Percentiles rank a stretch among this genome's conserved stretches.
Conservation (phyloP, 2,329 filamentous ascomycete genomes). For the Penicillium freii region DNA sequence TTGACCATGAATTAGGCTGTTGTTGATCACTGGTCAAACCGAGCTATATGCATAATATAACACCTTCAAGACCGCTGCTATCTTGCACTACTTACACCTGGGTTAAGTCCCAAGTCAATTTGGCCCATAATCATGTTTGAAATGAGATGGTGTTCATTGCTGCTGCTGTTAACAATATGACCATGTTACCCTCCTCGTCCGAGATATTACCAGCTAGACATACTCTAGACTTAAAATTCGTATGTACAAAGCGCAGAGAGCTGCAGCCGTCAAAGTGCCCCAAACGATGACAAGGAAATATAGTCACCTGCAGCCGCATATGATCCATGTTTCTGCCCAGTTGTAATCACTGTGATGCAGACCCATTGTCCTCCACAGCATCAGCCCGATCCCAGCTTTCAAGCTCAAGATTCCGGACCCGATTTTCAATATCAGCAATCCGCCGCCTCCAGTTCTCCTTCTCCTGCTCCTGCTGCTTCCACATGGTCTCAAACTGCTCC, state of each 20-base stretch:
- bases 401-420: conserved; percentile 64
- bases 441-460: conserved; percentile 52
- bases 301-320: background rate
- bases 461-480: conserved; percentile 60
- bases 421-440: conserved; percentile 57
- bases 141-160: too few relatives aligned
- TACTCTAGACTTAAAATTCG: background rate
- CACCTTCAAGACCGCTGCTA: background rate
- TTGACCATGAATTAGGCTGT: background rate
- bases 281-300: background rate
- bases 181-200: background rate
- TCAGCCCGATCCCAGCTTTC: conserved; percentile 70
- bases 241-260: conserved; percentile 1
- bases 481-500: conserved; percentile 59
- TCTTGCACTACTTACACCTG: background rate
- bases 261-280: background rate
- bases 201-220: background rate
- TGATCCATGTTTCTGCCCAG: too few relatives aligned
- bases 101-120: background rate
- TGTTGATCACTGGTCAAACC: background rate
- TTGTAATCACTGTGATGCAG: conserved; percentile 24
- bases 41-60: background rate
- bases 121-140: background rate
- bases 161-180: background rate
- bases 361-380: conserved; percentile 69